phyloP scores from a whole-genome alignment of 2,329 filamentous ascomycete genomes.

The Lachnellula occidentalis region DNA sequence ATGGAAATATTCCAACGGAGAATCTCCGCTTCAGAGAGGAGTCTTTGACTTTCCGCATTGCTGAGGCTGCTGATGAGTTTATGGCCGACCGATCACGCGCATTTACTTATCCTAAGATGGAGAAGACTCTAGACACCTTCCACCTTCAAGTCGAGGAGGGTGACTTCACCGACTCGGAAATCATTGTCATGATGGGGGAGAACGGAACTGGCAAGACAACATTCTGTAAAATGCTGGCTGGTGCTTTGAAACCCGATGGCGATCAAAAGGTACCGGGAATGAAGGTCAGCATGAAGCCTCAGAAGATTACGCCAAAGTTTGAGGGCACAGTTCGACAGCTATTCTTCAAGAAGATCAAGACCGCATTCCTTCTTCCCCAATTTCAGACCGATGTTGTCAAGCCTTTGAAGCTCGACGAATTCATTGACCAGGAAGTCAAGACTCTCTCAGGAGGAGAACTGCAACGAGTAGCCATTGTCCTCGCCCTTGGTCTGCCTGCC shows the following conservation, averaged over 20 bases:
- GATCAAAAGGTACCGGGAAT: constrained; percentile 76
- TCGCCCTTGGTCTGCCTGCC: constrained; percentile 90
- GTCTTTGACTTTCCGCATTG: constrained; percentile 89
- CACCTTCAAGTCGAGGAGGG: constrained; percentile 75
- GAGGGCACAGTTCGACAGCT: constrained; percentile 93
- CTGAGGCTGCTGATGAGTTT: constrained; percentile 85
- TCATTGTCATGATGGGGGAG: constrained; percentile 99
- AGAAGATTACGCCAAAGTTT: constrained; percentile 98
- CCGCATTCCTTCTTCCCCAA: constrained; percentile 90
- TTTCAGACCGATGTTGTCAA: constrained; percentile 99
- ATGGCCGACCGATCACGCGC: constrained; percentile 76
- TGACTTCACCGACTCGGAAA: constrained; percentile 94
- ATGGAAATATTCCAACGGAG: constrained; percentile 96
- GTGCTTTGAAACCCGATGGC: constrained; percentile 85
- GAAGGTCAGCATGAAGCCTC: constrained; percentile 99
- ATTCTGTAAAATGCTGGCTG: constrained; percentile 93
- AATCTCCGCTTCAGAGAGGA: constrained; percentile 98
- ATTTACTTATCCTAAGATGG: constrained; percentile 84
- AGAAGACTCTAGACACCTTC: constrained; percentile 89
- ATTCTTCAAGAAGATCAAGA: constrained; percentile 99
- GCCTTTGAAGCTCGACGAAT: constrained; percentile 97
- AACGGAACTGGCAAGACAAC: constrained; percentile 99
- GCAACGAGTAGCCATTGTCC: constrained; percentile 96
- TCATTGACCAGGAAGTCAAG: constrained; percentile 99
- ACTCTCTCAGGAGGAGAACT: constrained; percentile 98